phyloP scores from a whole-genome alignment of 2,329 filamentous ascomycete genomes.

The Sporothrix brunneoviolacea region DNA sequence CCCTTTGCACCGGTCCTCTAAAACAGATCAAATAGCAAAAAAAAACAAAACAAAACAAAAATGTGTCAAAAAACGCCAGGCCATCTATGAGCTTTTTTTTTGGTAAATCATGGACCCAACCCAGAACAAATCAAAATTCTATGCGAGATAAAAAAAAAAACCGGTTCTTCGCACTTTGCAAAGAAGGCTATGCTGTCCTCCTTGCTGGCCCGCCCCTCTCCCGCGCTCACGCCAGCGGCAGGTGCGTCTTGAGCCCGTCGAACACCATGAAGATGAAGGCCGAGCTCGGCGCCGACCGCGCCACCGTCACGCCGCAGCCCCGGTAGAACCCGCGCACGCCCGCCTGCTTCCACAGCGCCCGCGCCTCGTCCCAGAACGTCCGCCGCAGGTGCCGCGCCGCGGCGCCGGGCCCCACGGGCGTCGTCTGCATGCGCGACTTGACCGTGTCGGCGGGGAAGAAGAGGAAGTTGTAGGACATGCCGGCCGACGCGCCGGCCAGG shows the following conservation, averaged over 20 bases:
- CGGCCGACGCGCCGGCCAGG: constrained; percentile 76
- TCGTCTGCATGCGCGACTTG: constrained; percentile 94
- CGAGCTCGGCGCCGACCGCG: constrained; percentile 85
- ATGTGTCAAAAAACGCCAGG: background rate
- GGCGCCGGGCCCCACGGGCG: constrained; percentile 51
- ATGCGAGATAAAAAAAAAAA: background rate
- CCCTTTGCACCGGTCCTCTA: no score
- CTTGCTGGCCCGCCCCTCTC: no score
- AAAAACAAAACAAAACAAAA: background rate
- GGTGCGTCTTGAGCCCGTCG: constrained; percentile 69
- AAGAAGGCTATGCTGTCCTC: no score
- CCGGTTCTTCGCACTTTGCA: no score
- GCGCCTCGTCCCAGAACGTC: constrained; percentile 67
- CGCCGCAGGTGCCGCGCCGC: constrained; percentile 38
- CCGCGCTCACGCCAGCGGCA: constrained; percentile 40
- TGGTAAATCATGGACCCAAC: background rate
- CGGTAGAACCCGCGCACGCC: constrained; percentile 83
- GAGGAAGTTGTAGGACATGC: constrained; percentile 91
- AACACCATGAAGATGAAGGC: constrained; percentile 97
- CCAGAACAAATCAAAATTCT: background rate
- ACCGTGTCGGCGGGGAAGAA: constrained; percentile 98
- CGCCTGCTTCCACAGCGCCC: constrained; percentile 70
- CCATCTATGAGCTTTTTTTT: constrained; percentile 1
- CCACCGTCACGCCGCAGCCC: constrained; percentile 89
- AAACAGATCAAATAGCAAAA: no score